Base-by-base conservation (phyloP, 1,284 basidiomycete species). In the Irpex sp. region DNA sequence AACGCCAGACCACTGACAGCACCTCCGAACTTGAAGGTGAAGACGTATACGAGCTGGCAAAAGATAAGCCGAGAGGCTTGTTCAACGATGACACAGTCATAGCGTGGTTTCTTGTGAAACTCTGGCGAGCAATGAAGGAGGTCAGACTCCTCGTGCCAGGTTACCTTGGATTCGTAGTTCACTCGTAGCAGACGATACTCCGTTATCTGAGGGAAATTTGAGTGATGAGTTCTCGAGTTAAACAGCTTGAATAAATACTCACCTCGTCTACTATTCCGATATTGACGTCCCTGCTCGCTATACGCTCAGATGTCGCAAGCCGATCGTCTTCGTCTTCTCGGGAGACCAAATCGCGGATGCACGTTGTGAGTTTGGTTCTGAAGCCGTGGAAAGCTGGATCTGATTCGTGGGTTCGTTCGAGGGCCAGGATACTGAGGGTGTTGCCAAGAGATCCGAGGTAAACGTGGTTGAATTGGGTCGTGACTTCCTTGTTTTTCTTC, bases 31-130 rank as follows among this genome's bases (percentile, higher is more conserved):
- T 42, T 42, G 39, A 12, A 42, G 39, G 39, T 42, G 39, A 42
- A 42, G 39, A 16, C 16, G 16, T 42, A 42, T 9, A 42, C 10
- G 9, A 42, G 39, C 39, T 42, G 9, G 39, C 39, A 42, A 16
- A 42, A 42, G 9, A 42, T 42, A 12, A 16, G 39, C 23, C 23
- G 23, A 23, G 23, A 23, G 23, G 23, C 23, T 23, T 23, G 16
- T 42, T 69, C 58, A n/a, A 71, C 57, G n/a, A 73, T 61, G 14
- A 71, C 58, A 5, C 63, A 66, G 51, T 75, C 72, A 57, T 71
- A 69, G 2, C 68, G 63, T 21, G 66, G 63, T 0, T 37, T 39
- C 5, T 61, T 61, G 48, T 71, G 64, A 59, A 74, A 75, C 0
- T 0, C n/a, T 2, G 70, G 68, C 35, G 49, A 67, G 56, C 72